Evolutionary conservation across 2,329 filamentous ascomycete species (phyloP).

Genomic region (Lojkania enalia): DNA sequence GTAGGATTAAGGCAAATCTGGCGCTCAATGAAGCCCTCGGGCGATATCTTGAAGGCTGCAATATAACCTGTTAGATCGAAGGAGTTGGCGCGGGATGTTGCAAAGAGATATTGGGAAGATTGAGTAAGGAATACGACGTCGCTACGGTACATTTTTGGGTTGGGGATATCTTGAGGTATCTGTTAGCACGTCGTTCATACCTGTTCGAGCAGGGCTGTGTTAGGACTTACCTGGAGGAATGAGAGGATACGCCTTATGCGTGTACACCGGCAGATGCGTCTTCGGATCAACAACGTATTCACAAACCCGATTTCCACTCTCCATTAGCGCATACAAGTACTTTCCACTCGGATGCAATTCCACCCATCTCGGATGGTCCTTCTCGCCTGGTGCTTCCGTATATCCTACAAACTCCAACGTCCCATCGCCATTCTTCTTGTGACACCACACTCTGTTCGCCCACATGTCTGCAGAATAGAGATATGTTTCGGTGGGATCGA

Average conservation of each 20-base stretch:
- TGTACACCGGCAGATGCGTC: slow-evolving; percentile 77
- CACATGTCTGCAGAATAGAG: slow-evolving; percentile 79
- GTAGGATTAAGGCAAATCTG: slow-evolving; percentile 84
- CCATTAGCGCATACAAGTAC: slow-evolving; percentile 86
- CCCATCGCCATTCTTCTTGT: slow-evolving; percentile 68
- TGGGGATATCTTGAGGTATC: slow-evolving; percentile 46
- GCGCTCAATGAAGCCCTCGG: slow-evolving; percentile 70
- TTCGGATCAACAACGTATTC: slow-evolving; percentile 78
- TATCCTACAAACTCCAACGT: slow-evolving; percentile 70
- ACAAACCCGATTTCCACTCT: slow-evolving; percentile 81
- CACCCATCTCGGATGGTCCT: slow-evolving; percentile 86
- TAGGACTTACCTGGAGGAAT: slow-evolving; percentile 70
- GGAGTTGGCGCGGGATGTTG: slow-evolving; percentile 78
- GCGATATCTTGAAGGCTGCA: slow-evolving; percentile 72
- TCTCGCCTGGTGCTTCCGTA: slow-evolving; percentile 68
- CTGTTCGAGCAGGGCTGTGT: neutral
- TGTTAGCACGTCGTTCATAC: slow-evolving; percentile 2
- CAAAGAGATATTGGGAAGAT: slow-evolving; percentile 77
- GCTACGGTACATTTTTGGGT: slow-evolving; percentile 72
- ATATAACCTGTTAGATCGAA: slow-evolving; percentile 80
- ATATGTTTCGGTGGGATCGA: slow-evolving; percentile 72
- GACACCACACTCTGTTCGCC: slow-evolving; percentile 82
- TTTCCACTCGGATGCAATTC: slow-evolving; percentile 77
- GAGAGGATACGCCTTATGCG: slow-evolving; percentile 73
- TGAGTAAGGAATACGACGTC: slow-evolving; percentile 77